Conservation (phyloP, 331 rosid species). For the Pyrus hybrid region DNA sequence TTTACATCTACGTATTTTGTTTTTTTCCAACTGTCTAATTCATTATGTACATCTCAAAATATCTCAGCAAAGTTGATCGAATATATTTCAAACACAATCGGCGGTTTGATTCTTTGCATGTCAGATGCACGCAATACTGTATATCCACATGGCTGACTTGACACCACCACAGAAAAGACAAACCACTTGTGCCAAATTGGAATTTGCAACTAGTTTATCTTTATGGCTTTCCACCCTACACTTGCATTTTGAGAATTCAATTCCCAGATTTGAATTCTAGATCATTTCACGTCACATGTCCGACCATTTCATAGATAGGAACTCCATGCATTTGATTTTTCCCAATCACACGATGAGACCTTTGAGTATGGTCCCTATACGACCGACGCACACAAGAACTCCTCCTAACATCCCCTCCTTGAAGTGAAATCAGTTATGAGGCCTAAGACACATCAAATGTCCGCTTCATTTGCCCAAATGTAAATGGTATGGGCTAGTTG, state of each 20-base stretch:
- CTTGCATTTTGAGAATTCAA: too few relatives aligned
- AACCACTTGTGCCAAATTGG: background rate
- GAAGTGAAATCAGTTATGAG: background rate
- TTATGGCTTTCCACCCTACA: too few relatives aligned
- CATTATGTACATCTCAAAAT: background rate
- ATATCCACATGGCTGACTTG: background rate
- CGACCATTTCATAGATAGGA: too few relatives aligned
- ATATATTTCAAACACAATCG: background rate
- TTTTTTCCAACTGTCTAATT: too few relatives aligned
- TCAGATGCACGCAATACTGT: background rate
- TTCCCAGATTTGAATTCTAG: too few relatives aligned
- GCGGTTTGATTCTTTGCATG: too few relatives aligned
- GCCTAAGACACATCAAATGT: background rate
- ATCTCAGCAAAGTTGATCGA: background rate
- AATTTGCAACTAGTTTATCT: too few relatives aligned
- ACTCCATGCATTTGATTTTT: rapidly evolving
- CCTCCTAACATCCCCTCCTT: background rate
- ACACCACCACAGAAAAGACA: background rate
- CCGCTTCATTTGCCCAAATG: background rate
- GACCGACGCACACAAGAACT: background rate
- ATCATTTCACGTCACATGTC: too few relatives aligned
- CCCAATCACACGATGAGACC: too few relatives aligned
- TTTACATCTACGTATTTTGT: too few relatives aligned
- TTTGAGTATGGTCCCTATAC: background rate
- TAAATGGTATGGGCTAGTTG: background rate